Evolutionary conservation across 345 rosid species (phyloP), one percentile per base, ranked within the genome.

Genomic region (Populus simonii): DNA sequence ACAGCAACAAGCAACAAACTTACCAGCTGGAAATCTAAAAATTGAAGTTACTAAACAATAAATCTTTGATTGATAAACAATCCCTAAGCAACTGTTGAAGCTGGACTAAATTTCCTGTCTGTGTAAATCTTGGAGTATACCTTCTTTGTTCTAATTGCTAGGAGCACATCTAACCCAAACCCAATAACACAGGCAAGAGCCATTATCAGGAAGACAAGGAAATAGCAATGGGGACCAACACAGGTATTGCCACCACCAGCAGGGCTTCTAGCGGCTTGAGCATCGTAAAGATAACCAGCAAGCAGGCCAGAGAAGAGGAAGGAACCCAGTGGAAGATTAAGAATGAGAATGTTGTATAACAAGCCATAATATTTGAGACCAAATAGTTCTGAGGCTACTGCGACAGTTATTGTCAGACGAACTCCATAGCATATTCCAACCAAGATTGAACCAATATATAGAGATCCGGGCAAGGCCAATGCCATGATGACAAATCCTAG

Each of bases 221-320:
- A 83, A 74, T 78, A 88, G 68, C 94, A 88, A 31, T 86, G 90
- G 16, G 85, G 83, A 71, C 92, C 91, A 1, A 87, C 71, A 16
- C 92, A 89, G 0, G 75, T 77, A 75, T 88, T 90, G 45, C 88
- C 79, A 35, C 89, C 90, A 35, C 89, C 90, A 27, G 72, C 84
- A 16, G 76, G 83, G 23, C 76, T 70, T 6, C 59, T 67, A 8
- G 80, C 80, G 9, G 93, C 92, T 71, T 88, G 80, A 33, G 83
- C 87, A 76, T 90, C 93, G 33, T 89, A 92, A 8, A 92, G 74
- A 73, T 83, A 81, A 27, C 93, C 89, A 0, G 93, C 92, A 11
- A 90, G 88, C 70, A 91, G 76, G 63, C 96, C 92, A 1, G 92
- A 90, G 83, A 90, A 90, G 8, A 90, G 84, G 74, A 88, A 83